Base-by-base conservation (phyloP, 2,329 filamentous ascomycete genomes). In the Arthroderma sp. region DNA sequence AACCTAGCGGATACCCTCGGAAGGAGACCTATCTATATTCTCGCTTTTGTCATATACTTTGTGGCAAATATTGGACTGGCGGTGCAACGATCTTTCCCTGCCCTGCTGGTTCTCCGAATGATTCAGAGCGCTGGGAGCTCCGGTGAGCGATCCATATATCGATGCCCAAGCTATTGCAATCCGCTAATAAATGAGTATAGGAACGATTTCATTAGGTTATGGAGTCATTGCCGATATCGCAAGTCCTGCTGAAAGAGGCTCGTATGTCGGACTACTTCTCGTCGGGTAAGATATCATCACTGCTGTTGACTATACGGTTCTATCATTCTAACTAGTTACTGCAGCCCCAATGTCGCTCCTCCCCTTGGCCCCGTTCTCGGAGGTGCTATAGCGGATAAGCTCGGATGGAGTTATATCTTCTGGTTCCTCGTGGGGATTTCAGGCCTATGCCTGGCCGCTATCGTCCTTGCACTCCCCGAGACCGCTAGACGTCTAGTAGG, bases 391-490 rank as follows among this genome's bases (percentile, higher is more conserved):
- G 54, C 61, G 4, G 57, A 53, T 2, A 50, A 53, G 0, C 43
- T 68, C 6, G 66, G 66, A 1, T 70, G 67, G 66, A 57, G 55
- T 44, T 51, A 57, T 0, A 61, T 70, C 6, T 71, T 70, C 43
- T 69, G 65, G 66, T 65, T 69, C 42, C 51, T 71, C n/a, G n/a
- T n/a, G n/a, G n/a, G n/a, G n/a, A n/a, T n/a, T n/a, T n/a, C n/a
- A n/a, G n/a, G n/a, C n/a, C n/a, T n/a, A n/a, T n/a, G n/a, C n/a
- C n/a, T n/a, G n/a, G n/a, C n/a, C n/a, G n/a, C n/a, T n/a, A n/a
- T n/a, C n/a, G n/a, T n/a, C n/a, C n/a, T 80, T 7, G 66, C 74
- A 4, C 67, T 81, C 5, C 81, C 79, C 0, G 69, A 72, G 49
- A 71, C 68, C 1, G 59, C 58, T 32, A 57, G 68, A 7, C 61